Conservation (phyloP, 176 grass and related monocot species). For the Musa acuminata region DNA sequence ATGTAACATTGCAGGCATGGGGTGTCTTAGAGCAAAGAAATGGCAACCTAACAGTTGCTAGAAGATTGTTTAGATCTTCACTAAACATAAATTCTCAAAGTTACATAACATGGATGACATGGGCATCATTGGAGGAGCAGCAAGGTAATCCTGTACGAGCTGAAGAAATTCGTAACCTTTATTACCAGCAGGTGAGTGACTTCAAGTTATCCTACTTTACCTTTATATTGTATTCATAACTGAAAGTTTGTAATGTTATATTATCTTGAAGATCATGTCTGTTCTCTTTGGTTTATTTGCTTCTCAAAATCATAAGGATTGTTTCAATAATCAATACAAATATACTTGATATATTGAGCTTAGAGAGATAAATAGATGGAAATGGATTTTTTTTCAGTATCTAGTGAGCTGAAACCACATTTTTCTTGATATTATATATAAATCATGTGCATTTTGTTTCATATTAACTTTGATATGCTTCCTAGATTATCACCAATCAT, state of each 20-base stretch:
- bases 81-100: slow-evolving; percentile 94
- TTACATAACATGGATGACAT: slow-evolving; percentile 97
- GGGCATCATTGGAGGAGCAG: slow-evolving; percentile 68
- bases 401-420: no score
- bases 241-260: background rate
- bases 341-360: background rate
- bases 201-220: background rate
- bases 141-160: slow-evolving; percentile 68
- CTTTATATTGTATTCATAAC: background rate
- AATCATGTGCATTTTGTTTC: no score
- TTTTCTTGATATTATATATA: no score
- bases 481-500: no score
- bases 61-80: slow-evolving; percentile 79
- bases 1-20: slow-evolving; percentile 59
- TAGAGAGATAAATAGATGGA: background rate
- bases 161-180: slow-evolving; percentile 90
- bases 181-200: slow-evolving; percentile 80
- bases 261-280: background rate
- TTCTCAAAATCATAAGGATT: background rate
- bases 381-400: background rate
- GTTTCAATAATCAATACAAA: background rate
- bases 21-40: slow-evolving; percentile 87
- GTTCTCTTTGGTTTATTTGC: background rate
- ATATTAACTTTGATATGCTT: no score
- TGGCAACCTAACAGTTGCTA: slow-evolving; percentile 65